phyloP scores from a whole-genome alignment of 140 eudicot species.

The Senecio squalidus region DNA sequence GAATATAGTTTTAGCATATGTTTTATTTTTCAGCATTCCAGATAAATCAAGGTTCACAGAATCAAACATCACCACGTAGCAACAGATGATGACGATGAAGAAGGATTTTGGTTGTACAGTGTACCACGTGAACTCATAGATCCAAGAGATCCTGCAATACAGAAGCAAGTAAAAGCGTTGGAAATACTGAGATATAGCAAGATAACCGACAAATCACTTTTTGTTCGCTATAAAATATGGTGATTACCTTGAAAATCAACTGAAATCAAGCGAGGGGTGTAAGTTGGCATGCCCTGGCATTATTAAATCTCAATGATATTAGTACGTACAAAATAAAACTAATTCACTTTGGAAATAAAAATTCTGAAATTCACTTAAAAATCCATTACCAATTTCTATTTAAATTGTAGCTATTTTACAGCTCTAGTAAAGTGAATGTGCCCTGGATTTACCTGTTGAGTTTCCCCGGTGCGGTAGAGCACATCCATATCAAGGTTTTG shows the following conservation, averaged over 20 bases:
- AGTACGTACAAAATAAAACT: not conserved
- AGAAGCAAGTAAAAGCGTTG: constrained; percentile 2
- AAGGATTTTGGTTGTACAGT: constrained; percentile 54
- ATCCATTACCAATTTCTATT: not conserved
- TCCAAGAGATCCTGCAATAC: constrained; percentile 77
- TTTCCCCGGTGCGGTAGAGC: constrained; percentile 86
- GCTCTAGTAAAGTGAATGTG: not conserved
- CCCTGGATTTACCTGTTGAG: constrained; percentile 52
- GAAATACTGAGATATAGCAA: too few relatives aligned
- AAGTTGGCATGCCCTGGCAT: constrained; percentile 72
- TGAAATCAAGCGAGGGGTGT: constrained; percentile 93
- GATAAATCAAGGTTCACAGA: not conserved
- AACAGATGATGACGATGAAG: constrained; percentile 29
- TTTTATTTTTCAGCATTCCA: not conserved
- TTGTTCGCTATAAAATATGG: not conserved
- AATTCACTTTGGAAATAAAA: not conserved
- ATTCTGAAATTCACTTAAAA: not conserved
- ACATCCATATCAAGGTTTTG: constrained; percentile 70
- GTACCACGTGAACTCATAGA: constrained; percentile 78
- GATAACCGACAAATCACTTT: too few relatives aligned
- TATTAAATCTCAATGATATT: not conserved
- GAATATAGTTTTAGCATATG: constrained; percentile 19
- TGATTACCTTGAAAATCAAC: constrained; percentile 62
- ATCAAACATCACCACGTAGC: constrained; percentile 15
- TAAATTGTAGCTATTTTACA: constrained; percentile 5